These are phyloP conservation scores for Tolypocladium amazonense DNA, from an alignment of 2,329 filamentous ascomycete genomes.

Conservation along the genomic window DNA sequence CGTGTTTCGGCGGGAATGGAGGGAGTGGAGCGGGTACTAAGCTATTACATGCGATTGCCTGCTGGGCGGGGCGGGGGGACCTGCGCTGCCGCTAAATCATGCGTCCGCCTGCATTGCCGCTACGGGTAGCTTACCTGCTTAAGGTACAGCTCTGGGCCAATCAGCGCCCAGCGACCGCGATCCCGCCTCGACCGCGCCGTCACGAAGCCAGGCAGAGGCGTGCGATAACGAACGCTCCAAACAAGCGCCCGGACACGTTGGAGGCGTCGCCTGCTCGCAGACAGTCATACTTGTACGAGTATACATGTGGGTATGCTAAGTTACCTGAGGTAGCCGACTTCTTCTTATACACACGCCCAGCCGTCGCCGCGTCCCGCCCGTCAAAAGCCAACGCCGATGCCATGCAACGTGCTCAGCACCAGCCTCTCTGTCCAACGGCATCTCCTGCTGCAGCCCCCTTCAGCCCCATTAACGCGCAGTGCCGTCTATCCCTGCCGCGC, in stretches of 20 bases:
- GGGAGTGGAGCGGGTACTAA: neutral
- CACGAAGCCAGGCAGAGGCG: too few species aligned
- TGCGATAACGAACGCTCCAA: too few species aligned
- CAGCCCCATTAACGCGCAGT: conserved; percentile 5
- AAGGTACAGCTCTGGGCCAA: neutral
- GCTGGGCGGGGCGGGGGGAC: neutral
- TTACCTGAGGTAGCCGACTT: neutral
- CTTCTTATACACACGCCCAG: neutral
- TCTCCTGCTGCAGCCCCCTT: neutral
- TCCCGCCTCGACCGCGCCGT: neutral
- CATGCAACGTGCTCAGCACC: conserved; percentile 21
- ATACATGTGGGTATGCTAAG: neutral
- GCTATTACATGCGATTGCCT: too few species aligned
- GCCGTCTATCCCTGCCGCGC: neutral
- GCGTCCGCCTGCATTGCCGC: neutral
- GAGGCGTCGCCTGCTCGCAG: neutral
- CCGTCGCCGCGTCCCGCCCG: neutral
- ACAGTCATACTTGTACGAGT: neutral
- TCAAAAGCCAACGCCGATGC: conserved; percentile 20
- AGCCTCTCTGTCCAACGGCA: too few species aligned
- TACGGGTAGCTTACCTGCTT: too few species aligned
- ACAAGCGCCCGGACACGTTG: too few species aligned
- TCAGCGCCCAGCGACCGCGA: neutral
- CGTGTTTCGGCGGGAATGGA: neutral
- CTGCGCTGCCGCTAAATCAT: neutral